Base-by-base conservation (phyloP, 371 early-diverging fungal genomes). In the Blakeslea trispora region DNA sequence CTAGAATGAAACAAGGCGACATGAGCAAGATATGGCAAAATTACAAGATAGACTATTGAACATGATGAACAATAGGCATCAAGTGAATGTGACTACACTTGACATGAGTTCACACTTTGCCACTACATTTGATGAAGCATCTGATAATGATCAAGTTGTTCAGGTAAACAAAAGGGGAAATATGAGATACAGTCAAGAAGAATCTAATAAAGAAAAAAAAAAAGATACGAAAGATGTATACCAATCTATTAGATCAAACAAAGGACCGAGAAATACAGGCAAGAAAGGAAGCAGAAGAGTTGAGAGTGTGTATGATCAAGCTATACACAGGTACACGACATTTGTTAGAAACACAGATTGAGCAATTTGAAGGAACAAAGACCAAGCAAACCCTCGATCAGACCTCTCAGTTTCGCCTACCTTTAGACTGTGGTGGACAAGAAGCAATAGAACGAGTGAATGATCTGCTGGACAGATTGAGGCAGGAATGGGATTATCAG, bases 1-100 rank as follows among this genome's bases (percentile, higher is more conserved):
- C 0, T 50, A 78, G 79, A 73, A 78, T 39, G 79, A 78, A 45
- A 71, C 71, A 23, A 66, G 67, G 18, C 59, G 60, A 50, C 71
- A 73, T 19, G 73, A 75, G 48, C 68, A 69, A 48, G 75, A 74
- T 23, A 59, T 69, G 50, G 60, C 68, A 18, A 78, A 75, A 46
- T 61, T 58, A 13, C 57, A 66, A 35, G 79, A 78, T n/a, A 50
- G 75, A 47, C 45, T 78, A 28, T 39, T 59, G 22, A 78, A 69
- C 54, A 22, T 66, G 35, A 73, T 78, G 73, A 64, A 75, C 28
- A 64, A 65, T 19, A 59, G 62, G 22, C 51, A 57, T 31, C 68
- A 68, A 39, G 41, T 61, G 0, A 72, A 66, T 46, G 45, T 73
- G 5, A 48, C 68, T 0, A 57, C 63, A 1, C 15, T 69, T 21